Conservation (phyloP, 2,329 filamentous ascomycete species). For the Colletotrichum coccodes region DNA sequence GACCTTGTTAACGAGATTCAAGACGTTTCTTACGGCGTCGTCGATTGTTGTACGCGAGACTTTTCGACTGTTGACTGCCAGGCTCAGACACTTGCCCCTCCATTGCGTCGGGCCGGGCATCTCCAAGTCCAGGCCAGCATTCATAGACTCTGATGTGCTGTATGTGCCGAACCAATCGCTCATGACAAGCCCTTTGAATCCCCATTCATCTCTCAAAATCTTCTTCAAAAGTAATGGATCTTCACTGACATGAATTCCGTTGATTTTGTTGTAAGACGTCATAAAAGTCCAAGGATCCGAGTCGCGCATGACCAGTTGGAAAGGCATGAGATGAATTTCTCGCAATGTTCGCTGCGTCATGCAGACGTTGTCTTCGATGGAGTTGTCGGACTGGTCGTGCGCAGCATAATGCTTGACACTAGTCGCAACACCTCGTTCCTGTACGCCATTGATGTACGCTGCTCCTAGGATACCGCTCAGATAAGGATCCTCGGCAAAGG, state of each 20-base stretch:
- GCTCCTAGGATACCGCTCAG: conserved; percentile 55
- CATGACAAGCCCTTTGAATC: conserved; percentile 66
- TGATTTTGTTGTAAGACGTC: conserved; percentile 69
- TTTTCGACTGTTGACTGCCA: conserved; percentile 23
- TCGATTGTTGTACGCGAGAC: conserved; percentile 50
- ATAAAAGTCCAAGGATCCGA: conserved; percentile 64
- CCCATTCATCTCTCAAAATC: conserved; percentile 66
- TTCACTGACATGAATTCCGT: conserved; percentile 65
- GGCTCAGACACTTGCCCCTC: conserved; percentile 28
- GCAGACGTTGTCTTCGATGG: conserved; percentile 37
- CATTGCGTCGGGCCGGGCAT: conserved; percentile 66
- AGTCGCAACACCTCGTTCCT: conserved; percentile 53
- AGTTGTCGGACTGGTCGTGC: conserved; percentile 35
- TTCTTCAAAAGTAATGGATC: conserved; percentile 59
- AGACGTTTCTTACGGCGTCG: conserved; percentile 63
- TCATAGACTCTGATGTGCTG: conserved; percentile 59
- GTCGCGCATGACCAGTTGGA: conserved; percentile 66
- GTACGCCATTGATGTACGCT: conserved; percentile 54
- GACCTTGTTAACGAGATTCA: conserved; percentile 65
- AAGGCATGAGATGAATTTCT: conserved; percentile 66
- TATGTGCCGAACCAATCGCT: conserved; percentile 70
- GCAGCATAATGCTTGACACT: conserved; percentile 59
- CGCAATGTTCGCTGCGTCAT: conserved; percentile 44
- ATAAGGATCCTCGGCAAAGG: conserved; percentile 58
- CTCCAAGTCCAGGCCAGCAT: conserved; percentile 66